These are phyloP conservation scores for Bullera alba DNA, from an alignment of 768 basidiomycete species.

Conservation along the genomic window DNA sequence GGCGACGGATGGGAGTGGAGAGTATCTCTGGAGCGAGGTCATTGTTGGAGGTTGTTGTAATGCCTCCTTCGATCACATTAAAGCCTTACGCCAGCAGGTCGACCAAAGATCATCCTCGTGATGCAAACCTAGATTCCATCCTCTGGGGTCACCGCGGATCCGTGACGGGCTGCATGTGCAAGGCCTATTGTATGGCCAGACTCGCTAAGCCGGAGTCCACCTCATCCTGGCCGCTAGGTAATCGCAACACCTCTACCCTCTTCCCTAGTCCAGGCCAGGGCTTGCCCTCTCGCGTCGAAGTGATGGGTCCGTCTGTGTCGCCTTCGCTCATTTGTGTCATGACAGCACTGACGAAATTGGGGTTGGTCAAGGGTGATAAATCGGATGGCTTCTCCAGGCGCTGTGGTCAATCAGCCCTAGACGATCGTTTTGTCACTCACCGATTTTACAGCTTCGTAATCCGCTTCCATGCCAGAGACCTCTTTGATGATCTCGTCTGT, in stretches of 20 bases:
- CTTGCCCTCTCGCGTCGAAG: constrained; percentile 54
- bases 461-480: constrained; percentile 80
- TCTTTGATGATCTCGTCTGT: constrained; percentile 61
- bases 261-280: constrained; percentile 78
- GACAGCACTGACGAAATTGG: constrained; percentile 59
- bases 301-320: background rate
- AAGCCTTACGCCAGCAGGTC: constrained; percentile 28
- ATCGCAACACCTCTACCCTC: constrained; percentile 52
- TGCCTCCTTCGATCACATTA: constrained; percentile 55
- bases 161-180: too few species aligned
- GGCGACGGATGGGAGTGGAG: constrained; percentile 44
- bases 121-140: too few species aligned
- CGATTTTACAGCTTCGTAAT: constrained; percentile 70
- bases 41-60: constrained; percentile 68
- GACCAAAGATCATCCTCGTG: too few species aligned
- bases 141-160: too few species aligned
- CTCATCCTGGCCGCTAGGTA: constrained; percentile 18
- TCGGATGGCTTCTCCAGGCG: constrained; percentile 52
- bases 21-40: constrained; percentile 52
- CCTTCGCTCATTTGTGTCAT: background rate
- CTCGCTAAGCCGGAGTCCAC: background rate
- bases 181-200: too few species aligned
- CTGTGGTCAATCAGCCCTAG: constrained; percentile 7
- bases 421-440: too few species aligned
- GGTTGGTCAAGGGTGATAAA: constrained; percentile 78